Conservation (phyloP, 441 rosid genomes). For the Populus hybrid region DNA sequence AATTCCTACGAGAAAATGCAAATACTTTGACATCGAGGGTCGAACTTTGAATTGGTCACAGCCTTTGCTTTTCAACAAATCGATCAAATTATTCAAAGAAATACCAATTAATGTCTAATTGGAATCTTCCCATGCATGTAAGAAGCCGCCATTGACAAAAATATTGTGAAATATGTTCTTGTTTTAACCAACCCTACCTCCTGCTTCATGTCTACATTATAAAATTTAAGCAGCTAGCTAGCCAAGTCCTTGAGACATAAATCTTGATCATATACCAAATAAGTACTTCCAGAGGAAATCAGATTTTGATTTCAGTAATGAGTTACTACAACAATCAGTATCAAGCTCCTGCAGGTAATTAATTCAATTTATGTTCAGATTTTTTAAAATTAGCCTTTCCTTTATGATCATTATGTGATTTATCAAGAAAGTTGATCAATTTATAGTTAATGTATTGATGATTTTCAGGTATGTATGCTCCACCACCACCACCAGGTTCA, state of each 20-base stretch:
- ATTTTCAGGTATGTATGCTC: conserved; percentile 3
- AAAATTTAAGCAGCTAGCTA: not conserved
- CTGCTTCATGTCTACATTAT: not conserved
- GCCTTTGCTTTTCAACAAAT: not conserved
- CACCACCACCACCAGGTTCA: conserved; percentile 2
- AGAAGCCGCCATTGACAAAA: not conserved
- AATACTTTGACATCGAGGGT: too few species aligned
- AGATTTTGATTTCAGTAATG: not conserved
- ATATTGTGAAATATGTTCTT: too few species aligned
- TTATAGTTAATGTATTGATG: too few species aligned
- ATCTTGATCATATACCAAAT: not conserved
- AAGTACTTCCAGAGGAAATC: not conserved
- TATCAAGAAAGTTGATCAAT: too few species aligned
- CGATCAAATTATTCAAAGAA: not conserved
- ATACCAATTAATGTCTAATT: not conserved
- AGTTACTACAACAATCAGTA: not conserved
- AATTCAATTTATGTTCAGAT: not conserved
- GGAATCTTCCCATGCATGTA: not conserved
- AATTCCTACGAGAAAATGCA: too few species aligned
- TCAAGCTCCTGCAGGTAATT: not conserved
- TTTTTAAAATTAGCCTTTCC: too few species aligned
- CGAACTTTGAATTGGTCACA: not conserved
- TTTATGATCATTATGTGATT: too few species aligned
- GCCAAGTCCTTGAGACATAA: not conserved
- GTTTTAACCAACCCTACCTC: not conserved